phyloP scores from a whole-genome alignment of 495 filamentous ascomycete species.

The Podospora bellae-mahoneyi region DNA sequence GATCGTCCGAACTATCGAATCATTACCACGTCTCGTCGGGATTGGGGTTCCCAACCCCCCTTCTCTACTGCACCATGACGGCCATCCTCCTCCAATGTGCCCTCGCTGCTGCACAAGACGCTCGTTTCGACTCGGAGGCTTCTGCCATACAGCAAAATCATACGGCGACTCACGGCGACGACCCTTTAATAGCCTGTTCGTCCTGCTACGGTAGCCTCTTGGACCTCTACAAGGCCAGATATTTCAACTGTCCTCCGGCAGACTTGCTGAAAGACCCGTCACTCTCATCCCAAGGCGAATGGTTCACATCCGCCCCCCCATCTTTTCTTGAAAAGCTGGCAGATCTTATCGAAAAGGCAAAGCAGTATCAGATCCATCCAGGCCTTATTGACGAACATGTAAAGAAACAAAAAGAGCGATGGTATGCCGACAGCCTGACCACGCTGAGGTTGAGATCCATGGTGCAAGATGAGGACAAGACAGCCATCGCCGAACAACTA shows the following conservation, averaged over 20 bases:
- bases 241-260: conserved; percentile 12
- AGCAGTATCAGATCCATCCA: conserved; percentile 36
- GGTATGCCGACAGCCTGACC: conserved; percentile 41
- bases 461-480: conserved; percentile 26
- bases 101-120: conserved; percentile 19
- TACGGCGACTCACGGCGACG: conserved; percentile 25
- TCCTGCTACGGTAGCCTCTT: conserved; percentile 40
- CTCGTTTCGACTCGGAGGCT: conserved; percentile 20
- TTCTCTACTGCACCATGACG: conserved; percentile 14
- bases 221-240: conserved; percentile 30
- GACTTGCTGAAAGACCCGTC: conserved; percentile 9
- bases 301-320: conserved; percentile 39
- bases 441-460: conserved; percentile 32
- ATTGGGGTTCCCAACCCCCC: background rate
- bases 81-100: conserved; percentile 28
- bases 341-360: conserved; percentile 37
- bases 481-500: background rate
- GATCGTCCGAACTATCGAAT: background rate
- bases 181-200: conserved; percentile 33
- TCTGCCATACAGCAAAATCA: conserved; percentile 22
- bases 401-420: conserved; percentile 41
- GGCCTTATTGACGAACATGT: conserved; percentile 40
- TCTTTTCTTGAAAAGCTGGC: conserved; percentile 42
- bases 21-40: background rate
- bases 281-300: conserved; percentile 31